Evolutionary conservation across 2,329 filamentous ascomycete species (phyloP).

Genomic region (Neofusicoccum laricinum): DNA sequence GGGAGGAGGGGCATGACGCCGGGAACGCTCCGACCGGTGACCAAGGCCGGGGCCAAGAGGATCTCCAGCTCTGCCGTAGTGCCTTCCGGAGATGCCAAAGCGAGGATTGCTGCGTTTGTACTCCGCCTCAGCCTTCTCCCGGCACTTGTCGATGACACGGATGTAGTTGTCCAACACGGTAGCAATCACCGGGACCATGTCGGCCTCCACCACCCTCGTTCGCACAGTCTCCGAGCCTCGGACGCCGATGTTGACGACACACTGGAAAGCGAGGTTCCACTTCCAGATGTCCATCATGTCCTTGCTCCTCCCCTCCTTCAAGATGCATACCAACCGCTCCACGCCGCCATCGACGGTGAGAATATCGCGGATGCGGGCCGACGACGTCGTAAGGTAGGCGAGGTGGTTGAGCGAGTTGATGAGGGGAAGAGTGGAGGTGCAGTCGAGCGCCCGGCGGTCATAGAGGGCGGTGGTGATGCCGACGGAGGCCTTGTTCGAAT

Average conservation of each 20-base stretch:
- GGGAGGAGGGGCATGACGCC: slow-evolving; percentile 79
- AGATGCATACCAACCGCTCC: slow-evolving; percentile 91
- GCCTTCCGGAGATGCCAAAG: slow-evolving; percentile 36
- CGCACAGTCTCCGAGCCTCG: slow-evolving; percentile 91
- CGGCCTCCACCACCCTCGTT: slow-evolving; percentile 93
- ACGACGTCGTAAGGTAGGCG: slow-evolving; percentile 96
- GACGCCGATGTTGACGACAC: slow-evolving; percentile 97
- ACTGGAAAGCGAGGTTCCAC: slow-evolving; percentile 98
- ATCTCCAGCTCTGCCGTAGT: slow-evolving; percentile 42
- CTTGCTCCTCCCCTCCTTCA: slow-evolving; percentile 94
- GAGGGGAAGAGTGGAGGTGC: slow-evolving; percentile 92
- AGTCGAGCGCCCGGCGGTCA: slow-evolving; percentile 94
- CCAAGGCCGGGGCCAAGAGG: slow-evolving; percentile 31
- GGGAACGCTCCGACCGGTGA: slow-evolving; percentile 43
- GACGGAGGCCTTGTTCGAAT: slow-evolving; percentile 98
- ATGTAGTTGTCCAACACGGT: slow-evolving; percentile 99
- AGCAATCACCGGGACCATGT: slow-evolving; percentile 98
- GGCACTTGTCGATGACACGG: slow-evolving; percentile 88
- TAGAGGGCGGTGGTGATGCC: slow-evolving; percentile 98
- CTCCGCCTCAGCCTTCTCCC: slow-evolving; percentile 80
- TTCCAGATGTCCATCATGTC: slow-evolving; percentile 99
- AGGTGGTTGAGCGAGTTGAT: slow-evolving; percentile 99
- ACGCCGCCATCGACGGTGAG: slow-evolving; percentile 98
- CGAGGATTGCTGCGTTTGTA: slow-evolving; percentile 58
- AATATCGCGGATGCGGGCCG: slow-evolving; percentile 94